Percentiles rank a stretch among this genome's conserved stretches.
Evolutionary conservation across 2,329 filamentous ascomycete species (phyloP).

Genomic region (Paraconiothyrium sp.): DNA sequence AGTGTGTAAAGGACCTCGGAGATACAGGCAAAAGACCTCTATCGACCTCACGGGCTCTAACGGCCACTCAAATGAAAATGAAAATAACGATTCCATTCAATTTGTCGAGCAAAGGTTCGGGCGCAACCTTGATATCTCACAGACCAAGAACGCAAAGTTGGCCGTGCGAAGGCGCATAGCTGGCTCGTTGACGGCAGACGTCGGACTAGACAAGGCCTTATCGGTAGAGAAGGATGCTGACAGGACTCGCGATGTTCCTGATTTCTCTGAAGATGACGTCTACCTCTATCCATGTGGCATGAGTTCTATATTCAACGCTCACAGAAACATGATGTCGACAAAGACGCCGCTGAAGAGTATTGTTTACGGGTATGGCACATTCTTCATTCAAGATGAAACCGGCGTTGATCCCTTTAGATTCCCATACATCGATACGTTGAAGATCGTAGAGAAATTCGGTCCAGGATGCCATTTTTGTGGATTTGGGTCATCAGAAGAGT

Average conservation of each 20-base stretch:
- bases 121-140: constrained; percentile 82
- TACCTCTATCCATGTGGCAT: constrained; percentile 91
- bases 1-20: constrained; percentile 74
- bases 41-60: constrained; percentile 52
- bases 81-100: constrained; percentile 72
- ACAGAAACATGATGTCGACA: constrained; percentile 74
- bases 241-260: constrained; percentile 59
- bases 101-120: constrained; percentile 97
- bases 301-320: constrained; percentile 92
- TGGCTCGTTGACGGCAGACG: constrained; percentile 78
- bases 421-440: constrained; percentile 95
- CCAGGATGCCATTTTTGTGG: constrained; percentile 91
- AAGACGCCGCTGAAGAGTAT: constrained; percentile 77
- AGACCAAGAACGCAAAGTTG: constrained; percentile 82
- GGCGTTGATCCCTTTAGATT: constrained; percentile 61
- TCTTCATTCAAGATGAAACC: constrained; percentile 10
- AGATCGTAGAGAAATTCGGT: constrained; percentile 93
- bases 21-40: constrained; percentile 76
- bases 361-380: constrained; percentile 72
- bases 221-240: constrained; percentile 57
- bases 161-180: constrained; percentile 90
- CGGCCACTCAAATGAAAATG: constrained; percentile 36
- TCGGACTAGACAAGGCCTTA: constrained; percentile 70
- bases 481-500: constrained; percentile 75
- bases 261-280: constrained; percentile 84